Evolutionary conservation across 2,329 filamentous ascomycete species (phyloP).

Genomic region (Elsinoe perseae): DNA sequence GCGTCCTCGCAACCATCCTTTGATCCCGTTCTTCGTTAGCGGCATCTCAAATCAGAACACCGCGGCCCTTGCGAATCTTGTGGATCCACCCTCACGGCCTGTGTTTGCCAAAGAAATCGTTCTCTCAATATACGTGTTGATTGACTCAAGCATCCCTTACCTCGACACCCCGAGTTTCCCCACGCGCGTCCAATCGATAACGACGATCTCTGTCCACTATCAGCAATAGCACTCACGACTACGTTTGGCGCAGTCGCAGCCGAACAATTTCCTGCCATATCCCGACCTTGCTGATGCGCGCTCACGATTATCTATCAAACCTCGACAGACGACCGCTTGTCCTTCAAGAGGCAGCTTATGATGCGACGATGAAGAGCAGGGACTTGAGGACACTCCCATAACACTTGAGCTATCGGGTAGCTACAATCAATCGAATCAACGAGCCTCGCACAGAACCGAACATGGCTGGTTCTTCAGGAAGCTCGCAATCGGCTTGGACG

Average conservation of each 20-base stretch:
- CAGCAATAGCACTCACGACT: neutral
- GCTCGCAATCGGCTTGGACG: neutral
- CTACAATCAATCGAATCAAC: neutral
- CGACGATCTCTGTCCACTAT: neutral
- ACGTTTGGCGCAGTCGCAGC: neutral
- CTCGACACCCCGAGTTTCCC: neutral
- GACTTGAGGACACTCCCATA: neutral
- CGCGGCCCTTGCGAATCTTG: constrained; percentile 6
- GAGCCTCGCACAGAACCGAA: neutral
- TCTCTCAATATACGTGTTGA: neutral
- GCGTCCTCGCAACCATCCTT: constrained; percentile 4
- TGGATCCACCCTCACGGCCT: constrained; percentile 1
- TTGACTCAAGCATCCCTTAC: constrained; percentile 1
- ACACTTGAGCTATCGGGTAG: neutral
- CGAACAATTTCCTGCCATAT: no score
- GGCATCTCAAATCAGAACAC: neutral
- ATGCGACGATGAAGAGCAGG: neutral
- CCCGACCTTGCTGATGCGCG: no score
- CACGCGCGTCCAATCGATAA: neutral
- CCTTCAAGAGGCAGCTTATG: neutral
- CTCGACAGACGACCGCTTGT: no score
- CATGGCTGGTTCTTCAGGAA: neutral
- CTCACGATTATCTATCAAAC: no score
- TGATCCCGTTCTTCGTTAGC: neutral
- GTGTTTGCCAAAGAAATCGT: neutral